phyloP scores from a whole-genome alignment of 805 yeast genomes.

The Candida dendrica region DNA sequence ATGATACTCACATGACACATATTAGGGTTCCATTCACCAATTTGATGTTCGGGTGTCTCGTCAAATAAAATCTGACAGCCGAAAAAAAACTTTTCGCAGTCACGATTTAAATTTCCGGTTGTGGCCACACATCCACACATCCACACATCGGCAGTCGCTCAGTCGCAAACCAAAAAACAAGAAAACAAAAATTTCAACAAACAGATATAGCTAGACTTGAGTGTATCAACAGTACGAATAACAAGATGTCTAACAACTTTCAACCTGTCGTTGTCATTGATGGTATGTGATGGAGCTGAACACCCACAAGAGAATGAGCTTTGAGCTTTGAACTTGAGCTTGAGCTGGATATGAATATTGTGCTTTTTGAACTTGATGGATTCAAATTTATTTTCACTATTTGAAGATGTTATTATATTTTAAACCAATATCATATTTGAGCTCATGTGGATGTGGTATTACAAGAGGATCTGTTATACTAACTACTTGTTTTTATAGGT shows the following conservation, averaged over 20 bases:
- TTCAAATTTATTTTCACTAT: too few relatives aligned
- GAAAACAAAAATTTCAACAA: not conserved
- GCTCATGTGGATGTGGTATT: too few relatives aligned
- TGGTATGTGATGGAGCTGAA: slow-evolving; percentile 56
- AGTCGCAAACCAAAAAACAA: not conserved
- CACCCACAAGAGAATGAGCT: too few relatives aligned
- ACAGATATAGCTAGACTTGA: not conserved
- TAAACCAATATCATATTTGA: too few relatives aligned
- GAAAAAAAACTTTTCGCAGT: not conserved
- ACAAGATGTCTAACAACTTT: slow-evolving; percentile 46
- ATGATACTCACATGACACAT: not conserved
- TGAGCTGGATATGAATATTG: too few relatives aligned
- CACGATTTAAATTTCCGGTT: not conserved
- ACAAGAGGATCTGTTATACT: not conserved
- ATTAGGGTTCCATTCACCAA: not conserved
- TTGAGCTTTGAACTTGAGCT: too few relatives aligned
- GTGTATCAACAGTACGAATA: not conserved
- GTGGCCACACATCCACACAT: not conserved
- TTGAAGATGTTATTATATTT: too few relatives aligned
- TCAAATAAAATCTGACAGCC: too few relatives aligned
- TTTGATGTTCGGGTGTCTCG: not conserved
- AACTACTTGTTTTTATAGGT: slow-evolving; percentile 33
- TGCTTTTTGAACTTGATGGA: not conserved
- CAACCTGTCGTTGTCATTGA: slow-evolving; percentile 98
- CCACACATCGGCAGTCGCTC: not conserved